Base-by-base conservation (phyloP, 176 grass and related monocot species). In the Hsuehochloa calcarea region DNA sequence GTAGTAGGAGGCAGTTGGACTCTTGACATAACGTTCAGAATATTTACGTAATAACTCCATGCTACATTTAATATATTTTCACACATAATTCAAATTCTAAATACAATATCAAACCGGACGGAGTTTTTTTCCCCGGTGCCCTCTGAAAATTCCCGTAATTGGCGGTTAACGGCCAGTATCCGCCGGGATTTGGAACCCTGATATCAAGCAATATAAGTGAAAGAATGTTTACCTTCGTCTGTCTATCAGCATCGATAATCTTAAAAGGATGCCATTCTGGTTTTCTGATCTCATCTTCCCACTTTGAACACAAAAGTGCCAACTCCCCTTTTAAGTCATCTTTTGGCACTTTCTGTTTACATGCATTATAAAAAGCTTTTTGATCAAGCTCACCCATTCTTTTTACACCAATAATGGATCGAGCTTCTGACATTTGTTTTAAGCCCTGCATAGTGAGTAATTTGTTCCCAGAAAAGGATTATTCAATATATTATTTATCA, bases 201-300 rank as follows among this genome's bases (percentile, higher is more conserved):
- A 6, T 40, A 40, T 40, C 39, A 39, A 73, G 4, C 22, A 81
- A 70, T 82, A 72, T 19, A 74, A 68, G 60, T 31, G 65, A 77
- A 65, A 85, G 13, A 88, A 74, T n/a, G 51, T 72, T 60, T 77
- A 97, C 95, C 95, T 91, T 81, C 40, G 0, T 4, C 65, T 91
- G 76, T 55, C 77, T 87, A 73, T 86, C 66, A 50, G 76, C 46
- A 34, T 51, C 5, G 11, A 90, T 47, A 29, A 98, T 63, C 72
- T 87, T 88, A 65, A 93, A 98, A 71, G 95, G 93, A 80, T 92
- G 89, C 93, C 95, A 98, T 22, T 87, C 87, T 40, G 93, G 87
- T 17, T 92, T 80, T 41, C 60, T 95, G 60, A 93, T n/a, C 80
- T 95, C 89, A 70, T 87, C 40, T 54, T 95, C 89, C 95, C 93